Evolutionary conservation across 208 protist genomes (phyloP).

Genomic region (Endotrypanum monterogeii): DNA sequence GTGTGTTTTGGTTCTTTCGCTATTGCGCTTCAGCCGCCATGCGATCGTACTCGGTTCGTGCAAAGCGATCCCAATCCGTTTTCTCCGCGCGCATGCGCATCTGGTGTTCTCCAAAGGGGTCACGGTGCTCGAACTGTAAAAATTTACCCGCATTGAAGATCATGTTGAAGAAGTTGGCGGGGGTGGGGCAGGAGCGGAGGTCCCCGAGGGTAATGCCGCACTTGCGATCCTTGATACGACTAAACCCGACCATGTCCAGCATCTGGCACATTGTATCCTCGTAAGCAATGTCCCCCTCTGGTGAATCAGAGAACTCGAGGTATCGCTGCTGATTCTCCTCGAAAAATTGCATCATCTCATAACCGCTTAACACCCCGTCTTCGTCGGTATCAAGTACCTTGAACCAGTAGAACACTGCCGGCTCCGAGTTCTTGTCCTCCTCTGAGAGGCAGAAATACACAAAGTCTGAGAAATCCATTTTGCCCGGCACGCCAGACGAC

Average conservation of each 20-base stretch:
- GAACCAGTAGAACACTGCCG: slow-evolving; percentile 96
- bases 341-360: slow-evolving; percentile 94
- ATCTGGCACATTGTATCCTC: slow-evolving; percentile 96
- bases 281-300: slow-evolving; percentile 59
- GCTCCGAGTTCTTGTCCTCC: slow-evolving; percentile 94
- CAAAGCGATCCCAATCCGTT: slow-evolving; percentile 95
- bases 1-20: no score
- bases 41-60: slow-evolving; percentile 91
- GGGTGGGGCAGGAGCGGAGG: slow-evolving; percentile 85
- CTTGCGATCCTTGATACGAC: slow-evolving; percentile 35
- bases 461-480: slow-evolving; percentile 95
- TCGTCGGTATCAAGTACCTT: slow-evolving; percentile 92
- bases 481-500: slow-evolving; percentile 51
- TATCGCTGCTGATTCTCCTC: slow-evolving; percentile 92
- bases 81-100: slow-evolving; percentile 69
- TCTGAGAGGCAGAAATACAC: slow-evolving; percentile 96
- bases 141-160: slow-evolving; percentile 96
- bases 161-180: slow-evolving; percentile 95
- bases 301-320: slow-evolving; percentile 63
- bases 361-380: slow-evolving; percentile 94
- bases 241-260: slow-evolving; percentile 93
- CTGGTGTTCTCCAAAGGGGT: slow-evolving; percentile 86
- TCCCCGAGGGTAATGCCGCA: slow-evolving; percentile 88
- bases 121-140: slow-evolving; percentile 92
- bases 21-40: slow-evolving; percentile 80